phyloP scores from a whole-genome alignment of 2,329 filamentous ascomycete species.

The Talaromyces sp. region DNA sequence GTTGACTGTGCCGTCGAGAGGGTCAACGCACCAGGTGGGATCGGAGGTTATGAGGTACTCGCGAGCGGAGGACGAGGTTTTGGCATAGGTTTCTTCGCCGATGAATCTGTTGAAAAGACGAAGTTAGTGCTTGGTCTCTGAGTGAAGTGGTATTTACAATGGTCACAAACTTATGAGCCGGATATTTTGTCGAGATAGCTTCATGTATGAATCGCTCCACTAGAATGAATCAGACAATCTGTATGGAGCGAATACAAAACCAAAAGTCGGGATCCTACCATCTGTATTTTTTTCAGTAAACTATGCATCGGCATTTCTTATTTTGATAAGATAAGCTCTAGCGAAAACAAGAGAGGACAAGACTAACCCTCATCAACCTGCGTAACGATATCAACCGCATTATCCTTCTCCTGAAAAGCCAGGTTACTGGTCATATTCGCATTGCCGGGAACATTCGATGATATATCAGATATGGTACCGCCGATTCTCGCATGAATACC shows the following conservation, averaged over 20 bases:
- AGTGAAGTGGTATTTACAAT: not conserved
- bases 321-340: not conserved
- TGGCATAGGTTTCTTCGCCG: constrained; percentile 73
- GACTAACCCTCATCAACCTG: constrained; percentile 67
- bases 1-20: constrained; percentile 75
- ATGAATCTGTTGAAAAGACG: constrained; percentile 52
- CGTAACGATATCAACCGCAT: constrained; percentile 72
- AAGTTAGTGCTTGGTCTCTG: not conserved
- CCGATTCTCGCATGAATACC: constrained; percentile 58
- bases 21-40: constrained; percentile 75
- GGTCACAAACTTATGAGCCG: constrained; percentile 59
- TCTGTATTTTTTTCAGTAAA: constrained; percentile 44
- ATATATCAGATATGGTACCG: constrained; percentile 22
- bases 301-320: not conserved
- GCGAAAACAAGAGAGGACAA: not conserved
- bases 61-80: constrained; percentile 55
- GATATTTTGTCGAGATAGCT: constrained; percentile 59
- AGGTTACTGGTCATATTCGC: constrained; percentile 29
- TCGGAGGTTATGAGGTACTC: constrained; percentile 55
- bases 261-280: constrained; percentile 36
- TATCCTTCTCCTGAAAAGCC: constrained; percentile 64
- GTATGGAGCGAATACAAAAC: not conserved
- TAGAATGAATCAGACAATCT: not conserved
- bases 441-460: not conserved
- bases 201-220: constrained; percentile 63